Conservation (phyloP, 768 basidiomycete genomes). For the Chalciporus piperatus region DNA sequence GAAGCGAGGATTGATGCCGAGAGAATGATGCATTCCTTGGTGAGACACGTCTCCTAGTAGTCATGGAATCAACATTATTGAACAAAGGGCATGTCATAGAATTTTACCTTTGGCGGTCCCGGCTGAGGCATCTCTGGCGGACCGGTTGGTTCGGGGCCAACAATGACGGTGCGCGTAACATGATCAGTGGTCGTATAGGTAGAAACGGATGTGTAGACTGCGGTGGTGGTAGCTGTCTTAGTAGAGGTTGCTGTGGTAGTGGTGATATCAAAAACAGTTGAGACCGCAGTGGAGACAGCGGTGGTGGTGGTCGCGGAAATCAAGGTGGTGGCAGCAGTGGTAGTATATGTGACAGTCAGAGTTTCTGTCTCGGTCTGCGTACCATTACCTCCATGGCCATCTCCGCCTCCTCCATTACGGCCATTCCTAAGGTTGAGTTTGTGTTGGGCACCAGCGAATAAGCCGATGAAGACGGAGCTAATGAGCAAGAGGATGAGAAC, state of each 20-base stretch:
- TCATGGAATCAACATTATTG: constrained; percentile 1
- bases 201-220: constrained; percentile 34
- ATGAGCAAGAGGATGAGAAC: constrained; percentile 77
- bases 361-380: constrained; percentile 34
- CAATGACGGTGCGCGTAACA: constrained; percentile 40
- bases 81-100: background rate
- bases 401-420: constrained; percentile 26
- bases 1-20: constrained; percentile 80
- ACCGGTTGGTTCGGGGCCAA: constrained; percentile 38
- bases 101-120: constrained; percentile 49
- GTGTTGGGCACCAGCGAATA: constrained; percentile 88
- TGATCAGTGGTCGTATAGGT: constrained; percentile 39
- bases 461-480: constrained; percentile 84
- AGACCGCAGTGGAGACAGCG: constrained; percentile 30
- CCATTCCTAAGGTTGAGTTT: constrained; percentile 56
- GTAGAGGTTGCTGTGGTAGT: constrained; percentile 43
- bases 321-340: constrained; percentile 29
- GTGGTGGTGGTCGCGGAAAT: constrained; percentile 35
- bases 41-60: constrained; percentile 64
- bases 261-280: constrained; percentile 32
- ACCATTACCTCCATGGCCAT: constrained; percentile 29
- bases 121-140: constrained; percentile 56
- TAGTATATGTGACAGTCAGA: constrained; percentile 31
- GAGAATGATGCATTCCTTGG: constrained; percentile 75
- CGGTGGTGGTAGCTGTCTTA: constrained; percentile 36